A percentile compares a stretch with the other conserved stretches of the same genome.
Evolutionary conservation across 2,329 filamentous ascomycete species (phyloP).

Genomic region (Chaetoscypha palmicola): DNA sequence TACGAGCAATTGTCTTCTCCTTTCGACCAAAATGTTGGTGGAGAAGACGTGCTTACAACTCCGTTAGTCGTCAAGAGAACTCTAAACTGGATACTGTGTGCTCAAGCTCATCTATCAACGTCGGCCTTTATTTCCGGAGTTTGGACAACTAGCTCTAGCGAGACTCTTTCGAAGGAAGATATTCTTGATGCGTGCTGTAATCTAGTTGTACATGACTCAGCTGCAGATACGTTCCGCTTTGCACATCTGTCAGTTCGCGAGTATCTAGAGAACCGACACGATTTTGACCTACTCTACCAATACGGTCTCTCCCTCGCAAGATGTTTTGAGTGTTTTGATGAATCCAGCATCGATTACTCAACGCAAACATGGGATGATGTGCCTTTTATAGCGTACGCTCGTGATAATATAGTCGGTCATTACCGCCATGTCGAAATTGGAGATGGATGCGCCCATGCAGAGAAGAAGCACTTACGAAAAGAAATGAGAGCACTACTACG

Average conservation of each 20-base stretch:
- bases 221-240: conserved; percentile 11
- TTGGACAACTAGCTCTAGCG: background rate
- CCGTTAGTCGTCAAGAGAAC: background rate
- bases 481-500: background rate
- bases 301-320: background rate
- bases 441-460: background rate
- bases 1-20: background rate
- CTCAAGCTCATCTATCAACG: background rate
- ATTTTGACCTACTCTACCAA: background rate
- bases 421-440: background rate
- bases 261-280: conserved; percentile 8
- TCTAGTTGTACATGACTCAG: conserved; percentile 11
- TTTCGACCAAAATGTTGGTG: background rate
- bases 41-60: background rate
- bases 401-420: background rate
- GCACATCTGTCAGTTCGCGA: conserved; percentile 15
- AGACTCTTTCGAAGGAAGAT: conserved; percentile 1
- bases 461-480: background rate
- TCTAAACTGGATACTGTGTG: background rate
- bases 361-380: background rate
- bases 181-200: conserved; percentile 14
- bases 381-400: background rate
- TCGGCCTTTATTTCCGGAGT: background rate
- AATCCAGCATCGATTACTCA: background rate
- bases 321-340: background rate